Evolutionary conservation across 75 land plant genomes (phyloP), one percentile per base, ranked within the genome.

Genomic region (Selaginella tamariscina): DNA sequence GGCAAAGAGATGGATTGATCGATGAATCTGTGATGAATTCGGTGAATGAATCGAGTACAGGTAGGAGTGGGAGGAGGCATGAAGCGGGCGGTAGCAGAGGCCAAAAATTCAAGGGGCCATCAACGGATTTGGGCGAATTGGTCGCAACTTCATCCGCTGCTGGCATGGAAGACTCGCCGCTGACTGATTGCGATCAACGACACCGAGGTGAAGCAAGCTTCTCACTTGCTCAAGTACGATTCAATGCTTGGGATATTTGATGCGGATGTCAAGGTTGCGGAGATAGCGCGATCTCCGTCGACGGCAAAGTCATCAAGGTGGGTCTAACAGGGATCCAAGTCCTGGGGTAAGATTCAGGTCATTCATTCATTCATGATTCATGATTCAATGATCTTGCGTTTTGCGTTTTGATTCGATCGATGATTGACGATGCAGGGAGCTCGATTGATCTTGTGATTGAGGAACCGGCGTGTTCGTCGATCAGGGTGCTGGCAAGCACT

Each of bases 391-490:
- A 5, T 68, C 13, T 68, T 8, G 22, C 1, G 27, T 65, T 55
- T 29, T 65, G 15, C 15, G 2, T 29, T 65, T 29, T 29, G 24
- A 1, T 59, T 8, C 2, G 8, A 21, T 59, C 5, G 26, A 22
- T 59, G 5, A n/a, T 49, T 44, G 2, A 1, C 24, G 32, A 5
- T 22, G 24, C 88, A 91, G 96, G 71, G 91, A 83, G 2, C 30
- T 90, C 82, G 86, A 78, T 94, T 1, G 98, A 94, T 64, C 79
- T 94, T 8, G 96, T 94, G 56, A 94, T 94, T 2, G 98, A 94
- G 98, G 98, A 18, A 90, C 98, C 0, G 98, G 98, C 0, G 98
- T 94, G 69, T 94, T 94, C 67, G 98, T 94, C 13, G 98, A 94
- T 65, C 76, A 81, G 75, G 98, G 98, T 73, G 98, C 98, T 20